Percentiles rank a stretch among this genome's conserved stretches.
These are phyloP conservation scores for Salix suchowensis DNA, from an alignment of 345 rosid species.

Conservation along the genomic window DNA sequence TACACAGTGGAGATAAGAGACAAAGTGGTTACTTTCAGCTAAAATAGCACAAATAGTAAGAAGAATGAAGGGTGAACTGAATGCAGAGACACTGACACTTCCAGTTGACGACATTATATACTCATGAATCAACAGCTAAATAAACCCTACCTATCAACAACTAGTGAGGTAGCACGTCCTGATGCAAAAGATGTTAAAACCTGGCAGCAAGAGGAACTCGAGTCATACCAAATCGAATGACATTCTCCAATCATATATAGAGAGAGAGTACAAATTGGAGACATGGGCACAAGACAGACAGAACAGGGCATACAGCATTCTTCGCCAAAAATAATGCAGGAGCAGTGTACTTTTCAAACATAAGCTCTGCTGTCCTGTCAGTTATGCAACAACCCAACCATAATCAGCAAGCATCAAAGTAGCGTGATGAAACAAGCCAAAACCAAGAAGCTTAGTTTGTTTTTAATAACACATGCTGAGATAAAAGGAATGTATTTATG, in stretches of 20 bases:
- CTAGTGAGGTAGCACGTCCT: slow-evolving; percentile 97
- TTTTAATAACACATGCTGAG: neutral
- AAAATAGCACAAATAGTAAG: neutral
- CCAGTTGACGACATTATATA: neutral
- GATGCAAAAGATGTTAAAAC: slow-evolving; percentile 97
- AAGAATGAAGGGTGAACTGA: neutral
- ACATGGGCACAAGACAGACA: slow-evolving; percentile 6
- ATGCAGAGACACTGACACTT: neutral
- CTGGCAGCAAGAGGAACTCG: slow-evolving; percentile 37
- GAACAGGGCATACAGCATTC: slow-evolving; percentile 69
- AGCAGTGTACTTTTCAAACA: slow-evolving; percentile 94
- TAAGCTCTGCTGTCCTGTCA: slow-evolving; percentile 85
- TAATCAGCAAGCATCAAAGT: slow-evolving; percentile 3
- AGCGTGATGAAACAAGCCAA: neutral
- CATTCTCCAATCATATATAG: neutral
- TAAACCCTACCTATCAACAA: slow-evolving; percentile 72
- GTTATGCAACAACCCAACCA: slow-evolving; percentile 5
- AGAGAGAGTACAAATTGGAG: slow-evolving; percentile 1
- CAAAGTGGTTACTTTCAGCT: neutral
- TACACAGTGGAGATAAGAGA: neutral
- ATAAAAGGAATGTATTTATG: neutral
- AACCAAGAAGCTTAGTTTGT: neutral
- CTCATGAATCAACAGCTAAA: neutral
- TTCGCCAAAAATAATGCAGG: slow-evolving; percentile 98
- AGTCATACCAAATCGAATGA: slow-evolving; percentile 7